Percentiles rank a stretch among this genome's conserved stretches.
Conservation (phyloP, 192 early-diverging fungal species). For the Coemansia sp. region DNA sequence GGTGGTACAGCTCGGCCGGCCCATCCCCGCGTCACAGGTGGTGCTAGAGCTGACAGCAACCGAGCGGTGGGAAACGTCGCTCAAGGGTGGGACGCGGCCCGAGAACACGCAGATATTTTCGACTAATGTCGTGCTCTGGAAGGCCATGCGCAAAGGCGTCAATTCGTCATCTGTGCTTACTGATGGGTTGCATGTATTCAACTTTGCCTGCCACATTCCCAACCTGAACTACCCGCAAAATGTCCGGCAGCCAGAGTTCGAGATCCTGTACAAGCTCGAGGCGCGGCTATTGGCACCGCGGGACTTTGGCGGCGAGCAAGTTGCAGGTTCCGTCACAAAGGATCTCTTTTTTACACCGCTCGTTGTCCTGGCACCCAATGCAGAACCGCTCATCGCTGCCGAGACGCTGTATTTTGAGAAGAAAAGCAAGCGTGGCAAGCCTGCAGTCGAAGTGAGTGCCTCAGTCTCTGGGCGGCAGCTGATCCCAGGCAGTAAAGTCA, state of each 20-base stretch:
- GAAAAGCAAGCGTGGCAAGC: conserved; percentile 47
- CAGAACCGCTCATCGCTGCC: conserved; percentile 15
- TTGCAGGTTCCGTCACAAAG: conserved; percentile 23
- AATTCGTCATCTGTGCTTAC: conserved; percentile 47
- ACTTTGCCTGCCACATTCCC: conserved; percentile 49
- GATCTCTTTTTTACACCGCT: conserved; percentile 42
- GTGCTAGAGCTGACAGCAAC: conserved; percentile 29
- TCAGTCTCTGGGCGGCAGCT: conserved; percentile 23
- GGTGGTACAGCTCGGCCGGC: conserved; percentile 37
- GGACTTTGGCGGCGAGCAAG: conserved; percentile 23
- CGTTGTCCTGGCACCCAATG: conserved; percentile 19
- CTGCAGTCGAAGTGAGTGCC: conserved; percentile 38
- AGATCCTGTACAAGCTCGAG: conserved; percentile 29
- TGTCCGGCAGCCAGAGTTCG: conserved; percentile 26
- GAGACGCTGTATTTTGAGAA: conserved; percentile 52
- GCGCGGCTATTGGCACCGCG: conserved; percentile 27
- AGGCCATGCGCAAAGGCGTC: conserved; percentile 36
- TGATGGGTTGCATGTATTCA: conserved; percentile 50
- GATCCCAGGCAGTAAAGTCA: conserved; percentile 32
- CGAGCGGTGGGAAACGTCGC: conserved; percentile 27
- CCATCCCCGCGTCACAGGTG: conserved; percentile 43
- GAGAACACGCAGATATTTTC: conserved; percentile 23
- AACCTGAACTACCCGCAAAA: conserved; percentile 52
- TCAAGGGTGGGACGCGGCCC: conserved; percentile 13
- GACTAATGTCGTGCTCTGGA: conserved; percentile 33